phyloP scores from a whole-genome alignment of 805 yeast species.

The Candida sphagnicola region DNA sequence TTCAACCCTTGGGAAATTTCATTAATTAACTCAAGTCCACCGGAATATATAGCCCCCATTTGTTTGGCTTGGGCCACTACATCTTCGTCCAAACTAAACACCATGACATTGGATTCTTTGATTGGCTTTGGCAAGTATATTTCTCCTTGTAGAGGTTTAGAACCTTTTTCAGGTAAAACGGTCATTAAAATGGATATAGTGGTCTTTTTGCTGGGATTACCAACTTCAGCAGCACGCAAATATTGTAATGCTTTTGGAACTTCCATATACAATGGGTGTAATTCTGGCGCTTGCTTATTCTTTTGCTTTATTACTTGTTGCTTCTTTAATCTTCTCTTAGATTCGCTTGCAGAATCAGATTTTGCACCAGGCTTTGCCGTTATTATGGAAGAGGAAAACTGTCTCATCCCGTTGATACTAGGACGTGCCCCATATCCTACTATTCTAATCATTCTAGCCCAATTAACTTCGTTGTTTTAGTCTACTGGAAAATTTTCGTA shows the following conservation, averaged over 20 bases:
- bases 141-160: slow-evolving; percentile 68
- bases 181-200: slow-evolving; percentile 62
- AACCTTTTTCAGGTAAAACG: slow-evolving; percentile 70
- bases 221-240: slow-evolving; percentile 87
- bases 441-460: slow-evolving; percentile 2
- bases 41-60: slow-evolving; percentile 63
- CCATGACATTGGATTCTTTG: slow-evolving; percentile 59
- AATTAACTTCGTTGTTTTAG: background rate
- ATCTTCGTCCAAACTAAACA: slow-evolving; percentile 59
- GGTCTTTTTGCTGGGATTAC: slow-evolving; percentile 68
- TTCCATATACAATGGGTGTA: slow-evolving; percentile 64
- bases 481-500: background rate
- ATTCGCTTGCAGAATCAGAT: slow-evolving; percentile 12
- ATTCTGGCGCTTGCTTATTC: slow-evolving; percentile 36
- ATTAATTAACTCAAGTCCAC: slow-evolving; percentile 68
- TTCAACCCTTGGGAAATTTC: slow-evolving; percentile 50
- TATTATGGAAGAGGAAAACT: slow-evolving; percentile 1
- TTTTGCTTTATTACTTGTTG: slow-evolving; percentile 20
- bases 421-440: background rate
- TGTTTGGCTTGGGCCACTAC: slow-evolving; percentile 49
- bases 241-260: slow-evolving; percentile 71
- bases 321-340: slow-evolving; percentile 19
- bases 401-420: background rate
- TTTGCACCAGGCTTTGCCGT: slow-evolving; percentile 4
- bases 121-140: slow-evolving; percentile 71